Evolutionary conservation across 331 rosid species (phyloP).

Genomic region (Quercus lobata): DNA sequence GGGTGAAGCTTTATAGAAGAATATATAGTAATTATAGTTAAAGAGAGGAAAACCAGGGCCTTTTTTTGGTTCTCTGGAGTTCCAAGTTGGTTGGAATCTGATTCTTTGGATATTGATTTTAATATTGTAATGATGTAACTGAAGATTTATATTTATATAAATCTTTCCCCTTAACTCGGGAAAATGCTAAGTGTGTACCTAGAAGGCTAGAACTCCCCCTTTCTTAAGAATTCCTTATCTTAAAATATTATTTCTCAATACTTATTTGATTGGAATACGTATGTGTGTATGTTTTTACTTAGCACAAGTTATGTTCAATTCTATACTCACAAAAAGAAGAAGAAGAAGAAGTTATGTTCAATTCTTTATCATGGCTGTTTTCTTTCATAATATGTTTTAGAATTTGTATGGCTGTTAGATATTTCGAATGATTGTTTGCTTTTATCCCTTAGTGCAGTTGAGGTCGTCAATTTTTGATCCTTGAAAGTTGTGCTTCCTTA

Average conservation of each 20-base stretch:
- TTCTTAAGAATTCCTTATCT: not conserved
- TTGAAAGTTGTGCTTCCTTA: slow-evolving; percentile 10
- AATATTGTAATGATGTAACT: not conserved
- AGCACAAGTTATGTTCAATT: too few species aligned
- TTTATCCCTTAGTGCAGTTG: not conserved
- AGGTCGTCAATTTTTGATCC: not conserved
- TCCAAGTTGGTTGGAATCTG: too few species aligned
- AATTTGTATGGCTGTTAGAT: not conserved
- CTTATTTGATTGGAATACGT: not conserved
- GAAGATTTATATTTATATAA: not conserved
- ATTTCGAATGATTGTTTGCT: not conserved
- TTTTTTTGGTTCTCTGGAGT: too few species aligned
- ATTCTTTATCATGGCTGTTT: not conserved
- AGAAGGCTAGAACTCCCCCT: not conserved
- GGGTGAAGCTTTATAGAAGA: not conserved
- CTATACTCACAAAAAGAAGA: too few species aligned
- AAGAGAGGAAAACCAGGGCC: too few species aligned
- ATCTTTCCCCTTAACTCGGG: not conserved
- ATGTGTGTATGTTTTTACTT: too few species aligned
- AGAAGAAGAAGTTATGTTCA: not conserved
- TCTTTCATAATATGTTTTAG: not conserved
- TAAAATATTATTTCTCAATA: not conserved
- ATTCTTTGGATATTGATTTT: not conserved
- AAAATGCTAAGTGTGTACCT: not conserved
- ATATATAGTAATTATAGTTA: too few species aligned